These are phyloP conservation scores for Angophora floribunda DNA, from an alignment of 345 rosid genomes.

Conservation along the genomic window DNA sequence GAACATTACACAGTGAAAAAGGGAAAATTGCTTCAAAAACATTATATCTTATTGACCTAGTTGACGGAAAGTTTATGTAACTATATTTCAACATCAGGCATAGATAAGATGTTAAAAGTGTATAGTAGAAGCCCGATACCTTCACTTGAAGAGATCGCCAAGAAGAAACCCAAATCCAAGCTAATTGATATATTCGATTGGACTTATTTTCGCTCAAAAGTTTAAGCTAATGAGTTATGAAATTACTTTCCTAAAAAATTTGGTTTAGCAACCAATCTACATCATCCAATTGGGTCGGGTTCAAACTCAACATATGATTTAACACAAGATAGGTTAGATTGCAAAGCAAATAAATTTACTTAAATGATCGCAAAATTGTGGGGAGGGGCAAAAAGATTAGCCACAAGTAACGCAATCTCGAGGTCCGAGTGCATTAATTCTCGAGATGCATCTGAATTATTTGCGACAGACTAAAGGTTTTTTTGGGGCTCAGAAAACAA, in stretches of 20 bases:
- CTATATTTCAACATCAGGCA: rapidly evolving
- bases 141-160: neutral
- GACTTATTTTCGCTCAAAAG: rapidly evolving
- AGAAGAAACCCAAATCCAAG: rapidly evolving
- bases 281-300: rapidly evolving
- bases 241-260: neutral
- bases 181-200: rapidly evolving
- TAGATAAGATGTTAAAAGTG: neutral
- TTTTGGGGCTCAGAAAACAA: neutral
- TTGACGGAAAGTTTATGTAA: neutral
- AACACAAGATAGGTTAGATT: rapidly evolving
- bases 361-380: neutral
- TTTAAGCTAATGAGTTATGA: rapidly evolving
- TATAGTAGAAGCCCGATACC: rapidly evolving
- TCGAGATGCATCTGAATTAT: neutral
- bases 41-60: neutral
- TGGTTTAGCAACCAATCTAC: neutral
- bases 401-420: neutral
- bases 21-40: neutral
- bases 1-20: neutral
- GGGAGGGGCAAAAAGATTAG: neutral
- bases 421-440: neutral
- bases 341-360: neutral
- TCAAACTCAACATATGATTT: too few species aligned
- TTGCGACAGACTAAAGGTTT: neutral